Conservation (phyloP, 2,329 filamentous ascomycete species). For the Allantophomopsis lycopodina region DNA sequence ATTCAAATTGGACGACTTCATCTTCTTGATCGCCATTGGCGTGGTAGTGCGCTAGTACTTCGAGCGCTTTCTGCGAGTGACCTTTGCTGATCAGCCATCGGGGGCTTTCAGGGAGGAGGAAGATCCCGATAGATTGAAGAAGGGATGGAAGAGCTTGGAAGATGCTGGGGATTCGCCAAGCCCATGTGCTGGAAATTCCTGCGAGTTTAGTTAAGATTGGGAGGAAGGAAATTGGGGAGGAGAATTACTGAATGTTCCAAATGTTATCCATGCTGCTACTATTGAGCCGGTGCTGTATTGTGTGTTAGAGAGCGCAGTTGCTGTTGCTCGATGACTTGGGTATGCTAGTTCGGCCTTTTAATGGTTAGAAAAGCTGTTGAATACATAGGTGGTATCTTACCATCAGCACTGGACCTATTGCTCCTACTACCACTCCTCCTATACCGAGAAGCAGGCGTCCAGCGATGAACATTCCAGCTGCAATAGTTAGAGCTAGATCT, state of each 20-base stretch:
- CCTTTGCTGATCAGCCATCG: conserved; percentile 42
- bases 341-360: conserved; percentile 21
- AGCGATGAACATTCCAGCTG: conserved; percentile 6
- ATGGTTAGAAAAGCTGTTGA: conserved; percentile 12
- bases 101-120: conserved; percentile 39
- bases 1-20: conserved; percentile 41
- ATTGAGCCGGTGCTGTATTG: conserved; percentile 19
- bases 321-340: conserved; percentile 19
- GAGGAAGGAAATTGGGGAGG: not conserved
- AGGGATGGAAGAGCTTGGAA: conserved; percentile 5
- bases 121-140: conserved; percentile 10
- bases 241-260: conserved; percentile 7
- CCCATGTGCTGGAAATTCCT: too few relatives aligned
- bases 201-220: too few relatives aligned
- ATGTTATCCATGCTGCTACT: conserved; percentile 17
- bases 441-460: not conserved
- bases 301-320: conserved; percentile 21
- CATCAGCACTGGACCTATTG: not conserved
- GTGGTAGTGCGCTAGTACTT: conserved; percentile 34
- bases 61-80: conserved; percentile 40
- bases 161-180: not conserved
- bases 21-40: conserved; percentile 36
- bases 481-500: too few relatives aligned
- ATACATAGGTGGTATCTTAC: not conserved
- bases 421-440: not conserved